A percentile compares a stretch with the other conserved stretches of the same genome.
These are phyloP conservation scores for Trifolium fragiferum DNA, from an alignment of 306 rosid species.

Conservation along the genomic window DNA sequence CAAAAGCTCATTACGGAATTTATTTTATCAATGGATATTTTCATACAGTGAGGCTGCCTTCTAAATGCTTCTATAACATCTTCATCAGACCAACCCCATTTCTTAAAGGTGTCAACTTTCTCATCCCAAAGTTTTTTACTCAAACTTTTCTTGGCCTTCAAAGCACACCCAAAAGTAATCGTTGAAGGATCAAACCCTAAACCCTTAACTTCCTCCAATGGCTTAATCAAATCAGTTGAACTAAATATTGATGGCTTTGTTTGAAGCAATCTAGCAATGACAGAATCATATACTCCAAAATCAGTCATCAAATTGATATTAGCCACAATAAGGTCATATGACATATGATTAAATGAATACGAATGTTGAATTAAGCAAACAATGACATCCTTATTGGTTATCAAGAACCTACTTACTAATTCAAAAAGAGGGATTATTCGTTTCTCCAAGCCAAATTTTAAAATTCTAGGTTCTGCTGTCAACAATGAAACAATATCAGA, in stretches of 20 bases:
- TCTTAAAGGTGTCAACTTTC: constrained; percentile 47
- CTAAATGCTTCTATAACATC: constrained; percentile 41
- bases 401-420: not conserved
- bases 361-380: not conserved
- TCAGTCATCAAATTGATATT: constrained; percentile 5
- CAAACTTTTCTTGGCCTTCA: constrained; percentile 24
- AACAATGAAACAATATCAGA: not conserved
- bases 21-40: no score
- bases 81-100: constrained; percentile 66
- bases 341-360: accelerated
- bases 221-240: not conserved
- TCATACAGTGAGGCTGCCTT: no score
- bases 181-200: constrained; percentile 48
- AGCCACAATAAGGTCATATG: not conserved
- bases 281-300: not conserved
- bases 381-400: not conserved
- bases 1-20: no score
- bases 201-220: constrained; percentile 46
- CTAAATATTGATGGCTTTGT: not conserved
- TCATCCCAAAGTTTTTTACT: constrained; percentile 47
- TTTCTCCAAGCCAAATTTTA: not conserved
- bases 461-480: not conserved
- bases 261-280: not conserved
- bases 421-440: not conserved
- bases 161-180: constrained; percentile 35